These are phyloP conservation scores for Orbilia ellipsospora DNA, from an alignment of 2,329 filamentous ascomycete genomes.

Conservation along the genomic window DNA sequence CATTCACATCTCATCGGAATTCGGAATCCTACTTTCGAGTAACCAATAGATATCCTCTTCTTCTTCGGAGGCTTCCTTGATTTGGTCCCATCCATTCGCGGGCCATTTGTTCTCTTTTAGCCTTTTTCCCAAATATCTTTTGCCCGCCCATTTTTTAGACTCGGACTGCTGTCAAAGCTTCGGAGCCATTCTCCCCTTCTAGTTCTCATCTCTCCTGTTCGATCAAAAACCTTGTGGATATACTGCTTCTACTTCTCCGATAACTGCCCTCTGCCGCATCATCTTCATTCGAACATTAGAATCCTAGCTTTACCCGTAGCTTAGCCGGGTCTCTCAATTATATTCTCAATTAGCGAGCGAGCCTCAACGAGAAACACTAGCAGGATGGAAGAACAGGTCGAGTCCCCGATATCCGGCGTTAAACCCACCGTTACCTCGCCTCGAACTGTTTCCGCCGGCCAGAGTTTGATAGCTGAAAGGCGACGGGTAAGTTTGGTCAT, in stretches of 20 bases:
- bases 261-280: not conserved
- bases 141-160: not conserved
- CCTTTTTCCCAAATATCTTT: not conserved
- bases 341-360: slow-evolving; percentile 5
- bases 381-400: slow-evolving; percentile 48
- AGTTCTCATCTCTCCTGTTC: not conserved
- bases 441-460: slow-evolving; percentile 28
- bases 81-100: not conserved
- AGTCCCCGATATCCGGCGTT: slow-evolving; percentile 50
- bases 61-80: not conserved
- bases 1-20: too few relatives aligned
- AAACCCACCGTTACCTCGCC: slow-evolving; percentile 42
- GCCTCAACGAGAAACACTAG: slow-evolving; percentile 12
- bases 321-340: not conserved
- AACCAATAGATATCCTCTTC: too few relatives aligned
- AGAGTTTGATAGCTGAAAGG: slow-evolving; percentile 52
- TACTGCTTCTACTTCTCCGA: not conserved
- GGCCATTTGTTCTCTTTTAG: slow-evolving; percentile 13
- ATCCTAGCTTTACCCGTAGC: not conserved
- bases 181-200: not conserved
- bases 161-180: not conserved
- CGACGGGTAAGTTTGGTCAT: slow-evolving; percentile 27
- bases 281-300: not conserved
- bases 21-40: too few relatives aligned
- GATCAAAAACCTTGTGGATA: not conserved